Percentiles rank a stretch among this genome's conserved stretches.
phyloP scores from a whole-genome alignment of 208 protist species.

The Trichomonas gallinae region DNA sequence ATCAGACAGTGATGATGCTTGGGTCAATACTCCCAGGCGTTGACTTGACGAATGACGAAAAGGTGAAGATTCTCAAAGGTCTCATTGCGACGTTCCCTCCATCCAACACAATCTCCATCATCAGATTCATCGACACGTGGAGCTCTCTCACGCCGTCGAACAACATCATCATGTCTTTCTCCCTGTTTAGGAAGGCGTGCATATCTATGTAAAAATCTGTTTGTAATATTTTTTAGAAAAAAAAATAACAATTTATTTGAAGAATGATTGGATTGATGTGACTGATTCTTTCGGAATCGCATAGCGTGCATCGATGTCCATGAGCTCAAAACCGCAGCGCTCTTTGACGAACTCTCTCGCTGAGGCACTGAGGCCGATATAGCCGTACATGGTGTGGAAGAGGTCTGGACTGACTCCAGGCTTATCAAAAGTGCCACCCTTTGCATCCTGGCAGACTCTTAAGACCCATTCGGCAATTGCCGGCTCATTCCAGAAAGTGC shows the following conservation, averaged over 20 bases:
- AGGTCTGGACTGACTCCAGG: conserved; percentile 29
- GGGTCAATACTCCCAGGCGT: neutral
- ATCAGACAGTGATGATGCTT: neutral
- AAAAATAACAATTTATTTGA: too few relatives aligned
- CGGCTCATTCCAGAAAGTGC: neutral
- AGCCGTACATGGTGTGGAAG: conserved; percentile 33
- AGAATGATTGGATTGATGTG: neutral
- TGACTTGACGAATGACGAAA: neutral
- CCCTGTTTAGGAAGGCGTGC: neutral
- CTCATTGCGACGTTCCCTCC: neutral
- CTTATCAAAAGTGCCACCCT: conserved; percentile 31
- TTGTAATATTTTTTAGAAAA: too few relatives aligned
- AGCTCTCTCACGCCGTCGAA: neutral
- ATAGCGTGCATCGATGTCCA: neutral
- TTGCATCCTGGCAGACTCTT: neutral
- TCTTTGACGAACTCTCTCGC: neutral
- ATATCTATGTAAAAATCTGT: neutral
- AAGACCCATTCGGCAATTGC: neutral
- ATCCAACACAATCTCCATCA: neutral
- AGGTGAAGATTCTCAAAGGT: neutral
- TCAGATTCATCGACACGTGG: neutral
- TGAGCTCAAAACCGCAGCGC: neutral
- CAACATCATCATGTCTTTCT: neutral
- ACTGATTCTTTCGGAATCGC: neutral
- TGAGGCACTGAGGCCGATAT: conserved; percentile 27